A percentile compares a stretch with the other conserved stretches of the same genome.
These are phyloP conservation scores for Cercospora sesami DNA, from an alignment of 2,329 filamentous ascomycete species.

Conservation along the genomic window DNA sequence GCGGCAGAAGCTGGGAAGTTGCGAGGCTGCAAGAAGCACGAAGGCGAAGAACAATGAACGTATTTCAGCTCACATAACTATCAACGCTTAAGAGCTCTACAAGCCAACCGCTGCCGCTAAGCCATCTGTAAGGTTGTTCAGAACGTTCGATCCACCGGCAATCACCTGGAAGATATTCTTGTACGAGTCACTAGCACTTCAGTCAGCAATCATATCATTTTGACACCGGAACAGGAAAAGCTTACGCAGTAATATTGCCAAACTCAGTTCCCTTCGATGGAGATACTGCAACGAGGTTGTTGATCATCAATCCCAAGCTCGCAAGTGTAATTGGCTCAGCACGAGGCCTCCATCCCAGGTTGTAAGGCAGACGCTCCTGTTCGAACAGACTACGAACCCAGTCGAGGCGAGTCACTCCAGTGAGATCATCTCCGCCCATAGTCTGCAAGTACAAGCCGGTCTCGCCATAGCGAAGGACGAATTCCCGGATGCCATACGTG, in stretches of 20 bases:
- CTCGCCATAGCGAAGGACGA: conserved; percentile 37
- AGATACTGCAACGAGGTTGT: conserved; percentile 28
- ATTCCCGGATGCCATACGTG: conserved; percentile 31
- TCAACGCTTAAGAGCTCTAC: conserved; percentile 11
- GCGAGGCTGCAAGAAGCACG: not conserved
- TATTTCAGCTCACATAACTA: not conserved
- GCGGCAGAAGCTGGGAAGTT: not conserved
- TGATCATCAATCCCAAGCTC: conserved; percentile 31
- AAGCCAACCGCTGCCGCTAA: conserved; percentile 30
- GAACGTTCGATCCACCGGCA: conserved; percentile 32
- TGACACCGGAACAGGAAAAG: not conserved
- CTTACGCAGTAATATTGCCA: conserved; percentile 23
- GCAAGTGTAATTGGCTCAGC: conserved; percentile 31
- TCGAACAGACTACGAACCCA: conserved; percentile 42
- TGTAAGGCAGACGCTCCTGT: conserved; percentile 41
- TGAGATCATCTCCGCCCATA: conserved; percentile 39
- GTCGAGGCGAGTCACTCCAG: conserved; percentile 38
- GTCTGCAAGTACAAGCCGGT: conserved; percentile 42
- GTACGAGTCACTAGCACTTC: conserved; percentile 25
- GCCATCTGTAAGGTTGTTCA: conserved; percentile 33
- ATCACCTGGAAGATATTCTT: conserved; percentile 31
- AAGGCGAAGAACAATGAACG: too few relatives aligned
- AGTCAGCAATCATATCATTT: not conserved
- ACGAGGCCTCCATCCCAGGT: conserved; percentile 40
- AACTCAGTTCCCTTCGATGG: conserved; percentile 29